Evolutionary conservation across 1,139 yeast genomes (phyloP).

Genomic region (Hansenula lynferdii): DNA sequence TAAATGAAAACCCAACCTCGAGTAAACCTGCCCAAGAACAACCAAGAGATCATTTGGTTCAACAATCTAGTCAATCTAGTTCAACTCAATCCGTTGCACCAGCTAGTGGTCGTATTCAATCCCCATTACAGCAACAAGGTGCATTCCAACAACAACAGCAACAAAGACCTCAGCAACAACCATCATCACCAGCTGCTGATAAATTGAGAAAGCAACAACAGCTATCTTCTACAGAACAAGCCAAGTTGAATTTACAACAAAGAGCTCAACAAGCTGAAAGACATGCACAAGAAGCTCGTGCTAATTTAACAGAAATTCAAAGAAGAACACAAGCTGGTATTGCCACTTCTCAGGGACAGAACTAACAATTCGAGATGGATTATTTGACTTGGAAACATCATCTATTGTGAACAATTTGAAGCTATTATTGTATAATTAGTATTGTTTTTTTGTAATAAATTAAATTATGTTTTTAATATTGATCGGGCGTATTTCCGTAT

Average conservation of each 20-base stretch:
- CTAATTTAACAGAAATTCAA: constrained; percentile 1
- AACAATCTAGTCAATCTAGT: no score
- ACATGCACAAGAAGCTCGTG: neutral
- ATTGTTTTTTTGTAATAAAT: no score
- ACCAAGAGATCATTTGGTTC: constrained; percentile 1
- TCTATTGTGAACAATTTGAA: neutral
- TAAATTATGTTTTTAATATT: no score
- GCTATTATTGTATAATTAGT: neutral
- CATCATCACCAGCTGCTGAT: no score
- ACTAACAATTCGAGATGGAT: neutral
- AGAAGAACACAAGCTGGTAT: constrained; percentile 2
- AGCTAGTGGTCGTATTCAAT: no score
- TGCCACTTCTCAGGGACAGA: constrained; percentile 1
- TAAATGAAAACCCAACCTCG: neutral
- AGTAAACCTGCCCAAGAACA: constrained; percentile 1
- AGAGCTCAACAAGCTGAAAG: constrained; percentile 1
- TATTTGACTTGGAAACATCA: neutral
- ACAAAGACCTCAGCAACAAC: no score
- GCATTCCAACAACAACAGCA: no score
- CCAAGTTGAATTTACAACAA: neutral
- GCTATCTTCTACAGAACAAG: constrained; percentile 1
- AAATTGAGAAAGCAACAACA: neutral
- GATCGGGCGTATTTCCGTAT: no score
- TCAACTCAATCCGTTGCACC: no score
- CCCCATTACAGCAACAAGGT: no score